Evolutionary conservation across 1,139 yeast genomes (phyloP).

Genomic region (Pichia sp.): DNA sequence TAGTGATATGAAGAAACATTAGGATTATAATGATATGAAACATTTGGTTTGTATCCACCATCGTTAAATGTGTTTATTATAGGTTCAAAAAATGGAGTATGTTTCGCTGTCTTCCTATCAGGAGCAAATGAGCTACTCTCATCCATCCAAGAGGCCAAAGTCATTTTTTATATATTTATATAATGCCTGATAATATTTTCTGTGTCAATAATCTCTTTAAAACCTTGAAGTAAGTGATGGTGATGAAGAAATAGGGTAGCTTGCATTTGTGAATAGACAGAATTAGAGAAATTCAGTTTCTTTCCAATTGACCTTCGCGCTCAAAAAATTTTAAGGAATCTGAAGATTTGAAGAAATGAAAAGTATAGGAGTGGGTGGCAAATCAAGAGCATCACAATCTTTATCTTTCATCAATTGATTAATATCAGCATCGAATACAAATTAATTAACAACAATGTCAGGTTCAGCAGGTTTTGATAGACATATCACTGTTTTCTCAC

Average conservation of each 20-base stretch:
- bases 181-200: neutral
- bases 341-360: neutral
- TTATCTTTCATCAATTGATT: too few relatives aligned
- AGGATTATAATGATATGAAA: slow-evolving; percentile 85
- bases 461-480: slow-evolving; percentile 87
- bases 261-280: neutral
- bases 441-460: slow-evolving; percentile 8
- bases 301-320: neutral
- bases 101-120: slow-evolving; percentile 52
- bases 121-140: slow-evolving; percentile 36
- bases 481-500: slow-evolving; percentile 96
- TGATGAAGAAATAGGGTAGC: neutral
- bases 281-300: neutral
- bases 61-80: slow-evolving; percentile 28
- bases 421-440: too few relatives aligned
- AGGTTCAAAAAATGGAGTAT: slow-evolving; percentile 55
- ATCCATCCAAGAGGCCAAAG: slow-evolving; percentile 28
- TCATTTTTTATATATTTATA: slow-evolving; percentile 3
- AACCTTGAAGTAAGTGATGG: neutral
- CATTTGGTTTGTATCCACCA: slow-evolving; percentile 43
- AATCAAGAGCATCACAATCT: too few relatives aligned
- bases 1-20: slow-evolving; percentile 77
- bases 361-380: neutral
- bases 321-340: neutral
- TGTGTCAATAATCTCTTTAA: neutral